Evolutionary conservation across 148 eudicot species (phyloP), one percentile per base, ranked within the genome.

Genomic region (Silene uniflora): DNA sequence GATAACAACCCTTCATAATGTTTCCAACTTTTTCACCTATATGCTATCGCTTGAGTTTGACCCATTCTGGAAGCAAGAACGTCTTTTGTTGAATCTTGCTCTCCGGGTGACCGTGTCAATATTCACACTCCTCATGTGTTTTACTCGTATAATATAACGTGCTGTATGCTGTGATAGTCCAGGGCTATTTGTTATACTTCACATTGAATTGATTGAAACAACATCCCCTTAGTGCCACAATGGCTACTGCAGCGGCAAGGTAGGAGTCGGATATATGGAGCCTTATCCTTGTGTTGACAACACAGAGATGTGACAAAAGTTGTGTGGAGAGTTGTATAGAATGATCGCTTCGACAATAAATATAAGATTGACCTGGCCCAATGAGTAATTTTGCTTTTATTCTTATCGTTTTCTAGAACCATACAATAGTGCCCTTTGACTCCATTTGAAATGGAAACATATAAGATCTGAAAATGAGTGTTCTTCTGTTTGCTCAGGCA

Each of bases 401-500:
- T 35, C 4, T 5, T 35, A 35, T 35, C 7, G 42, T 35, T 35
- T 2, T 35, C 42, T 5, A 5, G 62, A 19, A 60, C 24, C 24
- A n/a, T 19, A 60, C 42, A 35, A 35, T 3, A 3, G 42, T 35
- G 42, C 7, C 1, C 4, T 27, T 16, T 19, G 1, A 18, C 17
- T 18, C 46, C 62, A 42, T 19, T 39, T 9, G 7, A 5, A 42
- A 23, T 59, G n/a, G 7, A 62, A 62, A 21, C 24, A 14, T 52
- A 71, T 29, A 5, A 8, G 47, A 54, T 52, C 42, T 59, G 23
- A 19, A 56, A 29, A 22, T 63, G 68, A 39, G 27, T 69, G 39
- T 7, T n/a, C 11, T 24, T 70, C 9, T 73, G 6, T 82, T 70
- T 69, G 67, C 42, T 86, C 88, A 91, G 97, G 83, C 79, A 79